Conservation (phyloP, 2,329 filamentous ascomycete species). For the Hypoxylon sp. region DNA sequence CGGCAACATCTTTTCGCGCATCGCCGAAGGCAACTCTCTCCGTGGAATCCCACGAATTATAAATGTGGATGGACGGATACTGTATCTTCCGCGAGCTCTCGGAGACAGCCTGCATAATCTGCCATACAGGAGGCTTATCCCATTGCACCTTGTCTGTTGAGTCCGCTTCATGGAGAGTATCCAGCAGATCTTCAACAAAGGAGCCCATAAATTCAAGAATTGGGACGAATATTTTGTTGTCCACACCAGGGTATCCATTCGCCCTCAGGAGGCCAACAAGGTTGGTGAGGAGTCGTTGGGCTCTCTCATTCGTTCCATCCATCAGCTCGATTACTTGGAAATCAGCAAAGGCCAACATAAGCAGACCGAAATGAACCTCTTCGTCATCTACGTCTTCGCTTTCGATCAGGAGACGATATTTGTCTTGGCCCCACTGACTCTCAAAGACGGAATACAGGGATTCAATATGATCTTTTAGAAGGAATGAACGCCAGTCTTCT, state of each 20-base stretch:
- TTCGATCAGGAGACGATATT: slow-evolving; percentile 68
- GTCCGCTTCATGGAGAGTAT: slow-evolving; percentile 66
- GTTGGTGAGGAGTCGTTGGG: slow-evolving; percentile 68
- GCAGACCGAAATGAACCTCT: slow-evolving; percentile 74
- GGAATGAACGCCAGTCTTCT: slow-evolving; percentile 74
- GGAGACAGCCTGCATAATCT: slow-evolving; percentile 75
- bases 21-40: slow-evolving; percentile 78
- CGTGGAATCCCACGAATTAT: slow-evolving; percentile 77
- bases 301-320: slow-evolving; percentile 65
- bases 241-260: slow-evolving; percentile 76
- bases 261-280: slow-evolving; percentile 77
- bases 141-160: slow-evolving; percentile 65
- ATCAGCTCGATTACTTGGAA: slow-evolving; percentile 74
- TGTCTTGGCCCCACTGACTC: slow-evolving; percentile 70
- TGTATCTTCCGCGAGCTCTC: slow-evolving; percentile 78
- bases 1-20: slow-evolving; percentile 83
- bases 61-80: slow-evolving; percentile 72
- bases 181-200: slow-evolving; percentile 78
- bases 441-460: slow-evolving; percentile 72
- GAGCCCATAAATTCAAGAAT: slow-evolving; percentile 86
- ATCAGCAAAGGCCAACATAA: slow-evolving; percentile 79
- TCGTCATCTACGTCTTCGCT: slow-evolving; percentile 74
- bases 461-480: slow-evolving; percentile 71
- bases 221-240: slow-evolving; percentile 81
- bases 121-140: slow-evolving; percentile 70